Base-by-base conservation (phyloP, 2,329 filamentous ascomycete species). In the Fusarium domesticum region DNA sequence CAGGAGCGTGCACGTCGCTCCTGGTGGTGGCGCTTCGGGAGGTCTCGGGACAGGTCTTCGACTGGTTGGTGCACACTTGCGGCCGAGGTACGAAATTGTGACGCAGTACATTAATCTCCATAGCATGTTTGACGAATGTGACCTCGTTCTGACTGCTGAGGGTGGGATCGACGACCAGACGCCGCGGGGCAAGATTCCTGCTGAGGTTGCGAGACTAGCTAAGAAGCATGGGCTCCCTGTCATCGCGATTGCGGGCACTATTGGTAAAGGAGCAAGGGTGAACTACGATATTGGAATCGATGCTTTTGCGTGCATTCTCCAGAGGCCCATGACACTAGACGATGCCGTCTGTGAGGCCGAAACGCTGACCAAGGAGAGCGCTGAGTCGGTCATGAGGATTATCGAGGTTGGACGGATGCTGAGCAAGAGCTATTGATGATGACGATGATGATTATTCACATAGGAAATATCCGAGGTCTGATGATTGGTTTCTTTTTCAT, bases 141-240 rank as follows among this genome's bases (percentile, higher is more conserved):
- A 78, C 45, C 64, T 78, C 6, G 72, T 77, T 1, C 64, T 78
- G 49, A 78, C 75, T 1, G 75, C 74, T 2, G 76, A 79, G 53
- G 75, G 76, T 1, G 72, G 73, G 8, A 67, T 78, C 14, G 76
- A 78, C 49, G 66, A 69, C 35, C 75, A 78, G 50, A 76, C 74
- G 1, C 70, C 74, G 0, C 62, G 67, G 34, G 76, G 75, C 2
- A 78, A 78, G 55, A 76, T 78, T 50, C 75, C 76, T 7, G 74
- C 70, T 3, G 75, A 78, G 54, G 68, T 79, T 18, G 75, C 74
- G 8, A 62, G 67, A 40, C 66, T 73, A 8, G 75, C 75, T 3
- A 73, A 70, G 54, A 60, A 62, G 39, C 67, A 67, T 47, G 67
- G 68, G 5, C 63, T 74, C 3, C 73, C 73, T 0, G 75, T 78